Evolutionary conservation across 192 early-diverging fungal species (phyloP).

Genomic region (Coemansia sp.): DNA sequence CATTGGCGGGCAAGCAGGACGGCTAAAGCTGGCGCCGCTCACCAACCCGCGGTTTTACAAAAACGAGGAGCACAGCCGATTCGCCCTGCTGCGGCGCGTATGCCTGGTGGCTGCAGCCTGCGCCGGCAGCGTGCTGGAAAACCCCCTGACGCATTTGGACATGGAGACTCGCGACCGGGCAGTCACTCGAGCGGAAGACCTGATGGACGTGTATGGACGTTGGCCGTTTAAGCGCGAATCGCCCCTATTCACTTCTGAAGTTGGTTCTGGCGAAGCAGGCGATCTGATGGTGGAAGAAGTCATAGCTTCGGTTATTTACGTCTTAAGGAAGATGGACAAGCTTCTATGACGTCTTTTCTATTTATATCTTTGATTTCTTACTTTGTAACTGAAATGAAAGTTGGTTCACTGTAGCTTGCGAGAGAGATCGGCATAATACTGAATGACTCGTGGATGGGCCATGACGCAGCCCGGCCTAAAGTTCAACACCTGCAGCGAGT

Average conservation of each 20-base stretch:
- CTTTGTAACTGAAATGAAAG: neutral
- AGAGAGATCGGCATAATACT: slow-evolving; percentile 60
- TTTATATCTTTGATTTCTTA: neutral
- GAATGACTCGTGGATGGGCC: slow-evolving; percentile 67
- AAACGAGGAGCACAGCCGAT: slow-evolving; percentile 39
- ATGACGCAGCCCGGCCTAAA: slow-evolving; percentile 65
- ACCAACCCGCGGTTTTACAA: slow-evolving; percentile 36
- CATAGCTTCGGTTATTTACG: slow-evolving; percentile 75
- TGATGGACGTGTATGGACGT: slow-evolving; percentile 80
- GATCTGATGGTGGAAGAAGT: slow-evolving; percentile 64
- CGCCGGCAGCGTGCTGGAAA: slow-evolving; percentile 96
- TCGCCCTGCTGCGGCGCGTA: slow-evolving; percentile 69
- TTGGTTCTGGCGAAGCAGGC: slow-evolving; percentile 55
- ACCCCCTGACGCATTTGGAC: slow-evolving; percentile 80
- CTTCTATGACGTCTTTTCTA: slow-evolving; percentile 47
- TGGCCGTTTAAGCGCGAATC: slow-evolving; percentile 67
- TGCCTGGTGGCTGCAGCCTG: slow-evolving; percentile 93
- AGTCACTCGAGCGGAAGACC: slow-evolving; percentile 83
- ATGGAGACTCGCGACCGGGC: slow-evolving; percentile 85
- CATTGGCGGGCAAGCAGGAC: slow-evolving; percentile 35
- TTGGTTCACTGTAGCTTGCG: slow-evolving; percentile 14
- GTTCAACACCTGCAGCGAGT: slow-evolving; percentile 68
- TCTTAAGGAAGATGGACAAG: slow-evolving; percentile 87
- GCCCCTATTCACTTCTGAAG: slow-evolving; percentile 54
- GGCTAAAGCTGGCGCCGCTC: slow-evolving; percentile 24